Evolutionary conservation across 2,329 filamentous ascomycete species (phyloP), one percentile per base, ranked within the genome.

Genomic region (Curvularia lunata): DNA sequence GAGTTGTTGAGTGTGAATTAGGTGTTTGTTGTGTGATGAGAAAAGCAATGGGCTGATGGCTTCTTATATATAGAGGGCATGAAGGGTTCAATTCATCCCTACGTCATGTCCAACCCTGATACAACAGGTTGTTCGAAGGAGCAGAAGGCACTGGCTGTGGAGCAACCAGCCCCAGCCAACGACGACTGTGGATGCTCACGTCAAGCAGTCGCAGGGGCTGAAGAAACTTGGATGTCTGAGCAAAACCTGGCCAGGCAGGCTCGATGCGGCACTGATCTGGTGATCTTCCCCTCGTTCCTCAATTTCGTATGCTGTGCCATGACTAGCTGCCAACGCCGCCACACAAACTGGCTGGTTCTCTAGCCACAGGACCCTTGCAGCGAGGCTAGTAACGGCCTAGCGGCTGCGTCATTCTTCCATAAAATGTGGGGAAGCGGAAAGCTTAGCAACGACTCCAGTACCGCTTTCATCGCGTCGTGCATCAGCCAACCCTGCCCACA

Each of bases 321-420:
- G 37, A 40, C 54, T 52, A 51, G 43, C n/a, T 57, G 55, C 38
- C 38, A 46, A 53, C 43, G 37, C 55, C 43, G 61, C 63, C 59
- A 67, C 53, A 58, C 47, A 21, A 52, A 60, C 62, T 62, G 62
- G 62, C 62, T 59, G 42, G 48, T 56, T 28, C 43, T 46, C 40
- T 55, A 59, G 45, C 64, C 50, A 61, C 61, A 59, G 32, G 37
- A 54, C 59, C 56, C 42, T 57, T 54, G 16, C 9, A 16, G 54
- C 47, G 37, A 37, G 59, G 64, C 56, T 61, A 61, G 49, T 9
- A 8, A 19, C 19, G 47, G 40, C 48, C 62, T 41, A 43, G 42
- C 48, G 47, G 53, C 58, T 70, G 68, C 71, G 69, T 74, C 71
- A 74, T 71, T 63, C 28, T 49, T 10, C 52, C 37, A 50, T 52